phyloP scores from a whole-genome alignment of 768 basidiomycete species.

The Royoungia palumana region DNA sequence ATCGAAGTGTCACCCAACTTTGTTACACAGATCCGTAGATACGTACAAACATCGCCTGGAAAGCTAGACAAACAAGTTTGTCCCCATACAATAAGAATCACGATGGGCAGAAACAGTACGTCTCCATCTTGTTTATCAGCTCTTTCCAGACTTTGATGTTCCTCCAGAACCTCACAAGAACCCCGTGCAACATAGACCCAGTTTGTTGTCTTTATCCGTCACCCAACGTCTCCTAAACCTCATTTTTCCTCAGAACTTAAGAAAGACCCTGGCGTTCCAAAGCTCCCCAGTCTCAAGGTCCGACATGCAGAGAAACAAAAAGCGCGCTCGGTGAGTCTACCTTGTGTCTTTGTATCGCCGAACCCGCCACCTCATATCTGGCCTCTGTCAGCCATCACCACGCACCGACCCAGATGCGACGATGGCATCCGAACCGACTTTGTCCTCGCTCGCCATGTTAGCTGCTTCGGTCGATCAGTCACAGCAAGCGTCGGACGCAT shows the following conservation, averaged over 20 bases:
- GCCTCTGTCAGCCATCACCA: conserved; percentile 18
- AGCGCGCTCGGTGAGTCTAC: conserved; percentile 37
- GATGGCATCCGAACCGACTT: conserved; percentile 74
- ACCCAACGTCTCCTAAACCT: conserved; percentile 4
- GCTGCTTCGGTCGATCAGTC: conserved; percentile 35
- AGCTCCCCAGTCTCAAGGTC: conserved; percentile 69
- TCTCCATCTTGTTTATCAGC: not conserved
- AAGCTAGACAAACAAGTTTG: not conserved
- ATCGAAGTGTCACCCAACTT: no score
- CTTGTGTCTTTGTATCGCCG: not conserved
- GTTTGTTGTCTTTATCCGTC: conserved; percentile 10
- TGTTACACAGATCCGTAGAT: no score
- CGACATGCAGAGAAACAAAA: conserved; percentile 51
- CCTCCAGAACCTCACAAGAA: conserved; percentile 25
- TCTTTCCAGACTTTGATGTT: not conserved
- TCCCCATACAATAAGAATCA: not conserved
- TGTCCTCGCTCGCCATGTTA: conserved; percentile 55
- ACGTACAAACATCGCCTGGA: no score
- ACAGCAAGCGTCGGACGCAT: conserved; percentile 10
- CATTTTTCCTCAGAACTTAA: conserved; percentile 56
- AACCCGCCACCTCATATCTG: not conserved
- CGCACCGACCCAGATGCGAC: conserved; percentile 47
- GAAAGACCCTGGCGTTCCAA: conserved; percentile 87
- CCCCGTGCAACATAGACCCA: conserved; percentile 24
- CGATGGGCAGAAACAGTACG: conserved; percentile 34